Base-by-base conservation (phyloP, 768 basidiomycete species). In the Xerocomus brunneocitrinus region DNA sequence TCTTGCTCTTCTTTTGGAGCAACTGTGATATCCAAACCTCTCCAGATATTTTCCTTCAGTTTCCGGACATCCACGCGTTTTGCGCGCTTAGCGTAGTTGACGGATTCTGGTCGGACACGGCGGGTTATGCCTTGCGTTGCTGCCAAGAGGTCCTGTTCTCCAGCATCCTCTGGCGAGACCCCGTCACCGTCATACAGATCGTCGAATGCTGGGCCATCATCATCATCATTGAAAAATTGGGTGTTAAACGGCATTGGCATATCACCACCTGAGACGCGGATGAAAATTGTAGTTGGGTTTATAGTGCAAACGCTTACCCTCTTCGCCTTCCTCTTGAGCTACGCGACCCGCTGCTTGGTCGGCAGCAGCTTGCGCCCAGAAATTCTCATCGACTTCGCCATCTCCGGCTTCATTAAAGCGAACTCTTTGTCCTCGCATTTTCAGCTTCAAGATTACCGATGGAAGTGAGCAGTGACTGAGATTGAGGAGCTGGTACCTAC, bases 11-110 rank as follows among this genome's bases (percentile, higher is more conserved):
- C 62, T 19, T 63, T 50, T 39, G 58, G 65, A n/a, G 69, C 58
- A 39, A 85, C 74, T 32, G 84, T 80, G 52, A 97, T 91, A 61
- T 91, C 87, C 42, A 98, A 69, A 2, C 89, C 89, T 67, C 81
- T 90, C 97, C 97, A 98, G 45, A 99, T 98, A 61, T 94, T 95
- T 56, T 98, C 95, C 74, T 99, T 99, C 57, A 99, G 74, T 72
- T 89, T 93, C 64, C 92, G 82, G 35, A 99, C 95, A 65, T 98
- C 97, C 22, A 99, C 95, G 39, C 95, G 76, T 74, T 98, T 99
- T 3, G 95, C 97, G 35, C 89, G 83, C 72, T 94, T 95, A 2
- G 95, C 87, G 65, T 97, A 98, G 58, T 93, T 91, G 59, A 99
- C 92, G 48, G 82, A 80, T 65, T 97, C 89, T 6, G 93, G 94